These are phyloP conservation scores for Aspergillus bridgeri DNA, from an alignment of 495 filamentous ascomycete genomes.

Conservation along the genomic window DNA sequence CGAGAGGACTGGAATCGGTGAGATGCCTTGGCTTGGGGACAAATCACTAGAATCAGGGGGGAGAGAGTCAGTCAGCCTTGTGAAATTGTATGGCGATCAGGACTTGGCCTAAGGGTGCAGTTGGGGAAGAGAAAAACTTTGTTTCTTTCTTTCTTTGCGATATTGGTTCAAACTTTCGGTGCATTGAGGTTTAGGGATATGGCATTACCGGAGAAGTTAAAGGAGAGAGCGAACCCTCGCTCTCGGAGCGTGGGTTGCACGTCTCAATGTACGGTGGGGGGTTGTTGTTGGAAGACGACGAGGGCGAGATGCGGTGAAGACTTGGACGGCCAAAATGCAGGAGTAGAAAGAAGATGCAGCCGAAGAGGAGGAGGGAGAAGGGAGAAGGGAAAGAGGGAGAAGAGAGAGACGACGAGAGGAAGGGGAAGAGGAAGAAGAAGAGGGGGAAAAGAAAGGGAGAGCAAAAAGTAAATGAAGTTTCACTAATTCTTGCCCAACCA, in stretches of 20 bases:
- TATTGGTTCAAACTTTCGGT: too few species aligned
- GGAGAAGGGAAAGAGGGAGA: not conserved
- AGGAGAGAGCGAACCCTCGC: not conserved
- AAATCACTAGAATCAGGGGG: not conserved
- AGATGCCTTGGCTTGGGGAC: not conserved
- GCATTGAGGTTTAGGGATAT: too few species aligned
- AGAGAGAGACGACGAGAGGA: constrained; percentile 4
- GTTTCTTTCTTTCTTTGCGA: too few species aligned
- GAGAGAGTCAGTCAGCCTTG: not conserved
- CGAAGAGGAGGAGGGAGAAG: not conserved
- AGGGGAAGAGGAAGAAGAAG: constrained; percentile 10
- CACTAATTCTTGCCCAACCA: constrained; percentile 13
- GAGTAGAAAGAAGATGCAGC: not conserved
- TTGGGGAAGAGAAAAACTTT: too few species aligned
- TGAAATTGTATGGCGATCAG: not conserved
- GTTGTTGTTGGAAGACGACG: constrained; percentile 2
- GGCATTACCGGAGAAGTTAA: not conserved
- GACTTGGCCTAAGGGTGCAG: too few species aligned
- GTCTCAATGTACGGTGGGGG: not conserved
- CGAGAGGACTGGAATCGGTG: not conserved
- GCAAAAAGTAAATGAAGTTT: constrained; percentile 14
- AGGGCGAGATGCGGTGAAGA: constrained; percentile 1
- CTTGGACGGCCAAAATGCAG: not conserved
- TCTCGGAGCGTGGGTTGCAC: not conserved
- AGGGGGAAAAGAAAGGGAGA: constrained; percentile 11